A percentile compares a stretch with the other conserved stretches of the same genome.
Conservation (phyloP, 208 protist species). For the Wallacemonas sp. region DNA sequence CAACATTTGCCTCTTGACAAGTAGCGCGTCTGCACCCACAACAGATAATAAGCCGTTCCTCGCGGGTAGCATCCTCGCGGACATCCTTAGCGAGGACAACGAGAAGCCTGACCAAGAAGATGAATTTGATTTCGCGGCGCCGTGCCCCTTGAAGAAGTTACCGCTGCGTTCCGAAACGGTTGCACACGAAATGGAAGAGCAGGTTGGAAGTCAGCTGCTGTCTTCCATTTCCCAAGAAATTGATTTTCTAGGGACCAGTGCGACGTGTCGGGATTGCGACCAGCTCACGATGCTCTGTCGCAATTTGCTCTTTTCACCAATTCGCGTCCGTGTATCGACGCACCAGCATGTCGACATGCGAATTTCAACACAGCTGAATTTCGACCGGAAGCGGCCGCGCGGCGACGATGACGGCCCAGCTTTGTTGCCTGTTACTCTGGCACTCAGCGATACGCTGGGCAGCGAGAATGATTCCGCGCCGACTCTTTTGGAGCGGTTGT, state of each 20-base stretch:
- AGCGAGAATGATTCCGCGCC: background rate
- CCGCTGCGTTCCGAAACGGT: background rate
- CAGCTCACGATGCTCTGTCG: constrained; percentile 68
- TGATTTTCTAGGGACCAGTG: constrained; percentile 51
- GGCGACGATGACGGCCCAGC: constrained; percentile 12
- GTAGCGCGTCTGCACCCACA: constrained; percentile 23
- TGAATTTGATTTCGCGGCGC: background rate
- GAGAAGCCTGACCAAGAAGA: constrained; percentile 5
- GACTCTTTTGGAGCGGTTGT: constrained; percentile 10
- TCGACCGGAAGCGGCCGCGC: constrained; percentile 10
- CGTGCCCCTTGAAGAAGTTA: background rate
- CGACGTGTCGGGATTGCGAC: constrained; percentile 72
- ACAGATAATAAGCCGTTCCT: constrained; percentile 63
- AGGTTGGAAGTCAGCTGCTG: background rate
- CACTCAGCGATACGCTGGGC: constrained; percentile 16
- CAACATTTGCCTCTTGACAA: constrained; percentile 57
- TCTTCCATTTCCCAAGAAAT: constrained; percentile 60
- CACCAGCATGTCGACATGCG: background rate
- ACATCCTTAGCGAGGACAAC: background rate
- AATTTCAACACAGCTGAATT: constrained; percentile 5
- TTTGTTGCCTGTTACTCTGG: constrained; percentile 16
- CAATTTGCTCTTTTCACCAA: constrained; percentile 45
- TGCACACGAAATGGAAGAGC: constrained; percentile 4
- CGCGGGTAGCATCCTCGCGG: constrained; percentile 35
- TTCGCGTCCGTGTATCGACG: background rate